These are phyloP conservation scores for Globisporangium abappressorium DNA, from an alignment of 352 stramenopile genomes.

Conservation along the genomic window DNA sequence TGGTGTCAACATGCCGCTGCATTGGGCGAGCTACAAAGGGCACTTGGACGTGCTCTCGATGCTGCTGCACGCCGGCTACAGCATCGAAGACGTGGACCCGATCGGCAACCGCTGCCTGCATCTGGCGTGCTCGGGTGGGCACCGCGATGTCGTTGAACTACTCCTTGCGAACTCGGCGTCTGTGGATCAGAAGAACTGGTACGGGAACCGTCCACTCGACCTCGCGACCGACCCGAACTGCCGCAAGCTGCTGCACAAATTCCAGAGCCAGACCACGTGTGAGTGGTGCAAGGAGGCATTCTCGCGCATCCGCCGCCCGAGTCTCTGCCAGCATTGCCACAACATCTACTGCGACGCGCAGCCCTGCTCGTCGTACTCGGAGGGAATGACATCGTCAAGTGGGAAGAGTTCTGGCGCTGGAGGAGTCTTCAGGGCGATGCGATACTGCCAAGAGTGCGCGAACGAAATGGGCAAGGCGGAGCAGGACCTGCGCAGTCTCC, in stretches of 20 bases:
- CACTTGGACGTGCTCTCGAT: slow-evolving; percentile 63
- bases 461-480: slow-evolving; percentile 69
- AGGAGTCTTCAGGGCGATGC: slow-evolving; percentile 24
- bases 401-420: background rate
- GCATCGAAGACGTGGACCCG: slow-evolving; percentile 57
- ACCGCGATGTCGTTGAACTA: slow-evolving; percentile 63
- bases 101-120: slow-evolving; percentile 75
- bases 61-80: slow-evolving; percentile 68
- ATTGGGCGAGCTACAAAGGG: slow-evolving; percentile 87
- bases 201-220: slow-evolving; percentile 71
- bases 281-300: slow-evolving; percentile 82
- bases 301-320: slow-evolving; percentile 54
- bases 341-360: slow-evolving; percentile 79
- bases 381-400: slow-evolving; percentile 17
- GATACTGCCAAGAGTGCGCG: slow-evolving; percentile 75
- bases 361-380: slow-evolving; percentile 61
- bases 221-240: slow-evolving; percentile 59
- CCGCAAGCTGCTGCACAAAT: slow-evolving; percentile 61
- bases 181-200: slow-evolving; percentile 62
- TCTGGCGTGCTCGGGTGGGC: slow-evolving; percentile 67
- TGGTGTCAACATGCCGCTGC: slow-evolving; percentile 67
- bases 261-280: slow-evolving; percentile 53
- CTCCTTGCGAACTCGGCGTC: slow-evolving; percentile 62
- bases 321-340: slow-evolving; percentile 77
- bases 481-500: slow-evolving; percentile 54